Base-by-base conservation (phyloP, 345 rosid species). In the Citrus sp. region DNA sequence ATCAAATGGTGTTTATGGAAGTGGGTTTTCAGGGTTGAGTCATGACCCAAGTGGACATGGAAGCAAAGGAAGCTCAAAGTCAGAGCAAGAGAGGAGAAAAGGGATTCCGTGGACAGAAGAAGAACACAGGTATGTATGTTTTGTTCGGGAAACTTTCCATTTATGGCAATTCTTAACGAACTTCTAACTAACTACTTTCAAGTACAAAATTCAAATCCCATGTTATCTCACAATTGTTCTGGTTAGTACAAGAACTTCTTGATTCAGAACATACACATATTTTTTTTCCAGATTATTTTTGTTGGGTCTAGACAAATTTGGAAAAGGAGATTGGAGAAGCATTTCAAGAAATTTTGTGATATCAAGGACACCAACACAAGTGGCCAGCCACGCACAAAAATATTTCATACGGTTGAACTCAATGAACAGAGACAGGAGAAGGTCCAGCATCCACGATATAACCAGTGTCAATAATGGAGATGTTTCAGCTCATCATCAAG, bases 281-380 rank as follows among this genome's bases (percentile, higher is more conserved):
- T 25, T 49, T 69, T 14, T 72, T 80, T 73, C 22, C 84, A 94
- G 98, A 91, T 82, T 93, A 72, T 95, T 95, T 86, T 84, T 95
- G 25, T 86, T 95, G 59, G 98, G 98, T 72, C 86, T 95, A 59
- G 97, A 92, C 80, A 95, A 95, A 72, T 95, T 90, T 67, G 98
- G 98, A 65, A 95, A 95, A 88, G 98, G 98, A 69, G 98, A 95
- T 81, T 95, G 98, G 98, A 92, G 98, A 79, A 95, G 97, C 93
- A 95, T 95, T 77, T 92, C 98, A 13, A 89, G 98, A 76, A 93
- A 92, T 84, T 93, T 87, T 73, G 98, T 94, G 30, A 86, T 90
- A 69, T 90, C 98, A 71, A 90, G 98, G 79, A 94, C 98, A 2
- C 98, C 98, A 0, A 93, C 98, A 7, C 98, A 94, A 82, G 98